These are phyloP conservation scores for Xylaria sp. DNA, from an alignment of 495 filamentous ascomycete genomes.

Conservation along the genomic window DNA sequence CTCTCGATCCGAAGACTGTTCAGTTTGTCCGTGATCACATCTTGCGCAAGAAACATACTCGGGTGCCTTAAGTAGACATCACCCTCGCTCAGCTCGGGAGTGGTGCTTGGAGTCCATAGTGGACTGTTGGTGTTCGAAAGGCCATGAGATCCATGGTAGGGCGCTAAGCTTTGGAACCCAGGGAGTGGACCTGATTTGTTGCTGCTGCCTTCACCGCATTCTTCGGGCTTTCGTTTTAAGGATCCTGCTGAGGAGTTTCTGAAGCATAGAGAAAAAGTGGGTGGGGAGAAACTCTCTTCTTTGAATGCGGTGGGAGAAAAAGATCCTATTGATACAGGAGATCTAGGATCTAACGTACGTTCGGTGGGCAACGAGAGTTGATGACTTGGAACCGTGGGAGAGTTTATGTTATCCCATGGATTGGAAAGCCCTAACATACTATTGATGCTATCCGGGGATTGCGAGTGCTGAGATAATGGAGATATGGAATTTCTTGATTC, in stretches of 20 bases:
- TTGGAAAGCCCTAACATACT: not conserved
- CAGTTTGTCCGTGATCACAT: conserved; percentile 37
- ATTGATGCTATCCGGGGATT: not conserved
- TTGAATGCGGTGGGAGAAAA: not conserved
- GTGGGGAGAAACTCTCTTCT: not conserved
- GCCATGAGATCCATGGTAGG: not conserved
- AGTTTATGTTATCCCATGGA: not conserved
- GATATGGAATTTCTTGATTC: not conserved
- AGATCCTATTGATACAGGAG: not conserved
- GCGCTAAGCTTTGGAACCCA: not conserved
- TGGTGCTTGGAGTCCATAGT: conserved; percentile 26
- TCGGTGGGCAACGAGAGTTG: not conserved
- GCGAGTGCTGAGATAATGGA: not conserved
- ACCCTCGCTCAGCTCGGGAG: conserved; percentile 27
- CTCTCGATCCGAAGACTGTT: conserved; percentile 27
- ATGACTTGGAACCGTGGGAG: not conserved
- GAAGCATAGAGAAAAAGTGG: not conserved
- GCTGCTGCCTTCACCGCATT: not conserved
- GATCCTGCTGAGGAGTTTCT: not conserved
- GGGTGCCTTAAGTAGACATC: conserved; percentile 11
- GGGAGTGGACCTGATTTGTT: not conserved
- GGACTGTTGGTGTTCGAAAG: not conserved
- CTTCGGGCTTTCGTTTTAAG: not conserved
- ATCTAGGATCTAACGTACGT: not conserved
- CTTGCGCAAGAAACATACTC: conserved; percentile 2